Percentiles rank a stretch among this genome's conserved stretches.
Conservation (phyloP, 768 basidiomycete genomes). For the Myochromella boudieri region DNA sequence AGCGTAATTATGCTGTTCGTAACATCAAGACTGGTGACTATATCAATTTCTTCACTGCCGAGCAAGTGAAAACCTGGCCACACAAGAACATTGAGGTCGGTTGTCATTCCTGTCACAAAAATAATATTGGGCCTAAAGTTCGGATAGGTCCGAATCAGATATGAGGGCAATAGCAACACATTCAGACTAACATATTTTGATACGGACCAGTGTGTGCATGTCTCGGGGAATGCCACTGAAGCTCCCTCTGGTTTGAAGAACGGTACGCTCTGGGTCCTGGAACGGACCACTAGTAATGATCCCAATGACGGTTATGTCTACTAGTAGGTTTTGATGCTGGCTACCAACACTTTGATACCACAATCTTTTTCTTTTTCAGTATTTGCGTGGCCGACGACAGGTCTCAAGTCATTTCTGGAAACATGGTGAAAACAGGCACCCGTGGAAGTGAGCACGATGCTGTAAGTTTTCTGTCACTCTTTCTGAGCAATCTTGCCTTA, state of each 20-base stretch:
- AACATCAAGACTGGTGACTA: conserved; percentile 4
- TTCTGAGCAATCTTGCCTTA: too few relatives aligned
- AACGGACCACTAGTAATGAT: conserved; percentile 5
- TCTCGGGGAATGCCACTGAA: neutral
- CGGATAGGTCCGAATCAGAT: neutral
- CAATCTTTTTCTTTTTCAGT: neutral
- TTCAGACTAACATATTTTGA: neutral
- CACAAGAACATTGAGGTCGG: too few relatives aligned
- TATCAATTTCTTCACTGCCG: neutral
- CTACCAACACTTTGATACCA: neutral
- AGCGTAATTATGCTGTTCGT: neutral
- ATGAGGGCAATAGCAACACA: conserved; percentile 2
- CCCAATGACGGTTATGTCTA: conserved; percentile 5
- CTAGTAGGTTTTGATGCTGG: neutral
- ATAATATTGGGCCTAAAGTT: too few relatives aligned
- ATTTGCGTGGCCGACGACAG: conserved; percentile 6
- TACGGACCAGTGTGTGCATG: neutral
- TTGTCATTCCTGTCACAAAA: too few relatives aligned
- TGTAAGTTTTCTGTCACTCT: too few relatives aligned
- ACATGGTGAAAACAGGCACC: too few relatives aligned
- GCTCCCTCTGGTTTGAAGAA: neutral
- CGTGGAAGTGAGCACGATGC: too few relatives aligned
- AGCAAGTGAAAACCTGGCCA: neutral
- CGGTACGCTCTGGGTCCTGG: conserved; percentile 8
- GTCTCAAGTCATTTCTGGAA: conserved; percentile 3